Evolutionary conservation across 306 rosid genomes (phyloP).

Genomic region (Rosa rugosa): DNA sequence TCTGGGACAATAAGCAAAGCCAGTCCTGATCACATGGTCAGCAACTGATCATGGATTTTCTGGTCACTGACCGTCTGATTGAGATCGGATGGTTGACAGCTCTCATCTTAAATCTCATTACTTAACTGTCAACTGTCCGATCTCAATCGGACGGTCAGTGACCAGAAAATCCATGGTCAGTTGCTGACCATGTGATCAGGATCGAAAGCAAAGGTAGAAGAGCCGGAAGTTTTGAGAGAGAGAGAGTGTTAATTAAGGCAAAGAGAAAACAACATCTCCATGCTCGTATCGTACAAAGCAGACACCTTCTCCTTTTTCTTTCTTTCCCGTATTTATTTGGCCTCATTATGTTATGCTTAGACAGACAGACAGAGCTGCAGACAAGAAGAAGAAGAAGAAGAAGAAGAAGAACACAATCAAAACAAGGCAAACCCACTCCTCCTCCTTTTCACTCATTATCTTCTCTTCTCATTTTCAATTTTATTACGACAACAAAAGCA

Average conservation of each 20-base stretch:
- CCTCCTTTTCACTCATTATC: background rate
- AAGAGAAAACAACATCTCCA: background rate
- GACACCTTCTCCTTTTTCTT: conserved; percentile 34
- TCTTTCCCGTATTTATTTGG: conserved; percentile 43
- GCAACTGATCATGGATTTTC: too few relatives aligned
- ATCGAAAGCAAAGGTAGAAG: conserved; percentile 27
- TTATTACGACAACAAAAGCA: background rate
- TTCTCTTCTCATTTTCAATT: background rate
- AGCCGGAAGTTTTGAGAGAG: background rate
- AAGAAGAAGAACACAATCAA: background rate
- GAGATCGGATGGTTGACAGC: too few relatives aligned
- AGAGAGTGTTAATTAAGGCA: background rate
- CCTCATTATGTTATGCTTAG: conserved; percentile 44
- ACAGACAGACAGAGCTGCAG: conserved; percentile 1
- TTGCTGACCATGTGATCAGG: too few relatives aligned
- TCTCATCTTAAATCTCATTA: too few relatives aligned
- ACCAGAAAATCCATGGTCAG: too few relatives aligned
- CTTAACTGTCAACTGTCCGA: too few relatives aligned
- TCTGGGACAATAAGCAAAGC: conserved; percentile 39
- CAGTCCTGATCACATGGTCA: too few relatives aligned
- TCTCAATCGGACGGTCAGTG: too few relatives aligned
- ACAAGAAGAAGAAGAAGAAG: conserved; percentile 10
- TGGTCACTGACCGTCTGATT: too few relatives aligned
- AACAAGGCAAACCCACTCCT: conserved; percentile 8
- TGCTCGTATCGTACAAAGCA: conserved; percentile 36